These are phyloP conservation scores for Hippophae tibetana DNA, from an alignment of 306 rosid species.

Conservation along the genomic window DNA sequence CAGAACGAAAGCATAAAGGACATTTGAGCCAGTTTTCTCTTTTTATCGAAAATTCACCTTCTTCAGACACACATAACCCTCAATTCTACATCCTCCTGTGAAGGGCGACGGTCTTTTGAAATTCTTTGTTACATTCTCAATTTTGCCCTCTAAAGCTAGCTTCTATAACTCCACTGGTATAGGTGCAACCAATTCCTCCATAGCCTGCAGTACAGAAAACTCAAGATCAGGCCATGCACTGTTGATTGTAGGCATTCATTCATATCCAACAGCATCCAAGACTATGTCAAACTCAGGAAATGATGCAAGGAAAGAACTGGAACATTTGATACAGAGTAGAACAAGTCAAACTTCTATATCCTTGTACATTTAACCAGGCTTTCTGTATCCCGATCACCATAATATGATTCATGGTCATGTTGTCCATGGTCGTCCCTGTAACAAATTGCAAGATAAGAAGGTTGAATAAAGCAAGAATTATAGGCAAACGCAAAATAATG, in stretches of 20 bases:
- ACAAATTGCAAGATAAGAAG: constrained; percentile 15
- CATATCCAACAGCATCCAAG: constrained; percentile 10
- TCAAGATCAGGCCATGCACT: constrained; percentile 21
- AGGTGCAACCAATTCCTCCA: constrained; percentile 63
- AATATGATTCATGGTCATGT: constrained; percentile 92
- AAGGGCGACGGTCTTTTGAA: constrained; percentile 84
- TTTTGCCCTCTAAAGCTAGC: constrained; percentile 55
- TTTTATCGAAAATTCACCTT: constrained; percentile 37
- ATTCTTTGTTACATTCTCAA: constrained; percentile 33
- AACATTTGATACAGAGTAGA: constrained; percentile 10
- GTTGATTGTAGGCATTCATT: constrained; percentile 8
- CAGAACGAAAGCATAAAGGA: not conserved
- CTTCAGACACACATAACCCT: constrained; percentile 87
- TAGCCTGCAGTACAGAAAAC: constrained; percentile 39
- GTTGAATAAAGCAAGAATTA: not conserved
- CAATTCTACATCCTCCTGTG: constrained; percentile 85
- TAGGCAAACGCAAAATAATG: not conserved
- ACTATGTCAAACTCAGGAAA: not conserved
- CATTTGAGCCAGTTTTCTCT: not conserved
- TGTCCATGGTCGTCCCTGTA: constrained; percentile 84
- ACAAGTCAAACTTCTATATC: constrained; percentile 12
- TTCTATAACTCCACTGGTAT: constrained; percentile 44
- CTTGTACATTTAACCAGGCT: constrained; percentile 74
- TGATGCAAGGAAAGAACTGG: not conserved
- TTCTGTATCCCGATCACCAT: constrained; percentile 93